phyloP scores from a whole-genome alignment of 495 filamentous ascomycete species.

The Ramalina peruviana region DNA sequence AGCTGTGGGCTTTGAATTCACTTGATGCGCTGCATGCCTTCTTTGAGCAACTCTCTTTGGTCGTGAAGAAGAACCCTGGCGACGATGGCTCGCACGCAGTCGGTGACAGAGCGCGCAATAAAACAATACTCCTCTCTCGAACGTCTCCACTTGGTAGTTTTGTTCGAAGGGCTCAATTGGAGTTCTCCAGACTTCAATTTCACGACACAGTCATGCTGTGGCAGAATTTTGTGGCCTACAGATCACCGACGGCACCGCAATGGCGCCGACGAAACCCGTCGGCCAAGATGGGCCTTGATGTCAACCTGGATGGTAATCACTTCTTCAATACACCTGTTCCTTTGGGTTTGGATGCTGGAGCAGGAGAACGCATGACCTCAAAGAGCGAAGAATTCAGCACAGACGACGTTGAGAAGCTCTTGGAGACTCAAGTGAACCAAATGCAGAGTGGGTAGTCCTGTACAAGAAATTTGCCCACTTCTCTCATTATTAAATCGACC shows the following conservation, averaged over 20 bases:
- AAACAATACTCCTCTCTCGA: conserved; percentile 38
- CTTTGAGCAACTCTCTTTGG: conserved; percentile 41
- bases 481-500: conserved; percentile 17
- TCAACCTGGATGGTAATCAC: conserved; percentile 35
- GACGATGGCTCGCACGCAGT: conserved; percentile 35
- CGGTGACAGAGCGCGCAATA: conserved; percentile 28
- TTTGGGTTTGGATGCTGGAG: conserved; percentile 6
- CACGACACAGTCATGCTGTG: conserved; percentile 62
- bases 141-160: conserved; percentile 80
- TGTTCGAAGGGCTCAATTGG: conserved; percentile 58
- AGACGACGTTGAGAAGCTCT: conserved; percentile 68
- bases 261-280: conserved; percentile 59
- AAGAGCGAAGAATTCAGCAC: conserved; percentile 40
- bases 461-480: not conserved
- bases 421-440: conserved; percentile 78
- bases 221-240: conserved; percentile 64
- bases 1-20: conserved; percentile 73
- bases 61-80: conserved; percentile 49
- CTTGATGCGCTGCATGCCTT: conserved; percentile 60
- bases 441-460: conserved; percentile 53
- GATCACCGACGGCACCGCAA: conserved; percentile 53
- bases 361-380: not conserved
- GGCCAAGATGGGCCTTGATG: conserved; percentile 50
- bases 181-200: conserved; percentile 71
- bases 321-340: not conserved